These are phyloP conservation scores for Incumbomyces delicatus DNA, from an alignment of 2,329 filamentous ascomycete genomes.

Conservation along the genomic window DNA sequence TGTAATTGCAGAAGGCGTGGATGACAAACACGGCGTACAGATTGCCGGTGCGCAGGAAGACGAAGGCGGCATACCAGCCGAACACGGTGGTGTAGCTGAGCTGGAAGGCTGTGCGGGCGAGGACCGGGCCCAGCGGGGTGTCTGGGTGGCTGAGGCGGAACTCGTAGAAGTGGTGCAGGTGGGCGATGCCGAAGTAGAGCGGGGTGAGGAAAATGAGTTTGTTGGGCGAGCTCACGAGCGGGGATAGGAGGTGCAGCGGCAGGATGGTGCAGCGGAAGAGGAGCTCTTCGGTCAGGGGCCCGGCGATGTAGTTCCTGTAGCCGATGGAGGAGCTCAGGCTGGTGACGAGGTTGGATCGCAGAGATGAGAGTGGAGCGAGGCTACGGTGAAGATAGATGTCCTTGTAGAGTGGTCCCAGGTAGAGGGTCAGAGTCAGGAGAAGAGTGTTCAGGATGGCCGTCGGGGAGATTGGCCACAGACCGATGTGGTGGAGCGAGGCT, in stretches of 20 bases:
- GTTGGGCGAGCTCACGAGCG: conserved; percentile 35
- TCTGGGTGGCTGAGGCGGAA: conserved; percentile 72
- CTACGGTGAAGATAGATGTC: conserved; percentile 60
- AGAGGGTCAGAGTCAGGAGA: conserved; percentile 67
- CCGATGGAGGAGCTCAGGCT: conserved; percentile 64
- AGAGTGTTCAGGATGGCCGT: conserved; percentile 55
- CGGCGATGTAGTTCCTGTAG: conserved; percentile 80
- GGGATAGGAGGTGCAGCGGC: conserved; percentile 68
- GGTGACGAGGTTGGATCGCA: conserved; percentile 28
- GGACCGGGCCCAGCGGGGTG: conserved; percentile 51
- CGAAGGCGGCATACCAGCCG: conserved; percentile 82
- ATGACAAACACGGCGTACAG: conserved; percentile 64
- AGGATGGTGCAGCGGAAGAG: conserved; percentile 84
- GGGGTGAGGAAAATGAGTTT: conserved; percentile 71
- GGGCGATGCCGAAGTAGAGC: conserved; percentile 83
- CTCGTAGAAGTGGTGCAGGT: conserved; percentile 94
- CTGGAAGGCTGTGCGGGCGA: conserved; percentile 69
- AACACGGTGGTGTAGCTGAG: conserved; percentile 87
- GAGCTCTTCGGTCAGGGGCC: conserved; percentile 83
- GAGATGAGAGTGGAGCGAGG: conserved; percentile 4
- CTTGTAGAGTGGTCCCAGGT: conserved; percentile 77
- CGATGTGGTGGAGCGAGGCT: conserved; percentile 60
- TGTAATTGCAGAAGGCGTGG: conserved; percentile 86
- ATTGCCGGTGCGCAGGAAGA: conserved; percentile 78
- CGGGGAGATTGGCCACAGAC: conserved; percentile 67